phyloP scores from a whole-genome alignment of 495 filamentous ascomycete genomes.

The Aspergillus incahuasiensis region DNA sequence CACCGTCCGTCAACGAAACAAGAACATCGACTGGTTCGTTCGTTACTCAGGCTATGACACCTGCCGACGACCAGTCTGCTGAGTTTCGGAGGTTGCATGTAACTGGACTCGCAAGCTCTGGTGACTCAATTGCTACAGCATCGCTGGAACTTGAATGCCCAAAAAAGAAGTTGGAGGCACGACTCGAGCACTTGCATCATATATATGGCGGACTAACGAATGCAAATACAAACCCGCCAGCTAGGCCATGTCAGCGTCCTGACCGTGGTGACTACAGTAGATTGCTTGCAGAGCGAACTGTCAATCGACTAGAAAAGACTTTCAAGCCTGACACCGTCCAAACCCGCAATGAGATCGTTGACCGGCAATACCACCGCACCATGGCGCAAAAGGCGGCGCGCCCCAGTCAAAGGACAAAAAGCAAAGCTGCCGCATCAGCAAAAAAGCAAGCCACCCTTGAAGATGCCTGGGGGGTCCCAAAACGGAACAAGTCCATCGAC shows the following conservation, averaged over 20 bases:
- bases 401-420: constrained; percentile 4
- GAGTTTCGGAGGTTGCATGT: constrained; percentile 2
- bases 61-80: too few species aligned
- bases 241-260: neutral
- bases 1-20: too few species aligned
- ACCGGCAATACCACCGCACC: constrained; percentile 19
- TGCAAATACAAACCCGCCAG: neutral
- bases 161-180: neutral
- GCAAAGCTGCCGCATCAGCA: constrained; percentile 8
- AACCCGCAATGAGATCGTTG: constrained; percentile 7
- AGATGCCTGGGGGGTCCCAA: constrained; percentile 22
- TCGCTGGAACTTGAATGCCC: neutral
- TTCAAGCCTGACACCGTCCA: constrained; percentile 8
- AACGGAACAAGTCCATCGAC: constrained; percentile 6
- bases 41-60: too few species aligned
- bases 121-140: neutral
- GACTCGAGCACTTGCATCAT: neutral
- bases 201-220: neutral
- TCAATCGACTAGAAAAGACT: constrained; percentile 5
- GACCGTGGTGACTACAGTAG: neutral
- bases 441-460: constrained; percentile 27
- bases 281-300: neutral
- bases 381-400: constrained; percentile 24
- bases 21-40: too few species aligned
- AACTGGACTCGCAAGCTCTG: neutral